A percentile compares a stretch with the other conserved stretches of the same genome.
phyloP scores from a whole-genome alignment of 2,329 filamentous ascomycete genomes.

The Ilyonectria mors-panacis region DNA sequence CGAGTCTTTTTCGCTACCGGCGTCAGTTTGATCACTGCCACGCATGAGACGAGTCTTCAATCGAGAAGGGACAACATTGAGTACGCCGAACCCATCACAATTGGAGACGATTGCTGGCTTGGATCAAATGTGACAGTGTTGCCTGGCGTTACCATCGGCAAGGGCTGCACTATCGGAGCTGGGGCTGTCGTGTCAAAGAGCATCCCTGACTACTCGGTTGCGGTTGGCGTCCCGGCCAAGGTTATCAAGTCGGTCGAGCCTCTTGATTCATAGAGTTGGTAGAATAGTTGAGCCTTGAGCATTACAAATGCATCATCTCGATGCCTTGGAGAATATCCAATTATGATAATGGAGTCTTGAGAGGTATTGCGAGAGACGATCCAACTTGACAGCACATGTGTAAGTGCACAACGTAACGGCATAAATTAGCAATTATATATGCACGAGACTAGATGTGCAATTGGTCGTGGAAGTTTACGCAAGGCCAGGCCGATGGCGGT shows the following conservation, averaged over 20 bases:
- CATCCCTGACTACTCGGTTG: background rate
- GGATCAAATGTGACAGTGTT: constrained; percentile 80
- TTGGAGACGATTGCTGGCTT: constrained; percentile 88
- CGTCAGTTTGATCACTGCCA: constrained; percentile 8
- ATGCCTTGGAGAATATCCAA: too few species aligned
- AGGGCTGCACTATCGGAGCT: constrained; percentile 81
- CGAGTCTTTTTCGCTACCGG: constrained; percentile 32
- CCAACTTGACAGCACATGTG: too few species aligned
- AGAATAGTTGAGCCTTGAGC: background rate
- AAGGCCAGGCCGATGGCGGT: too few species aligned
- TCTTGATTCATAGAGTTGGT: background rate
- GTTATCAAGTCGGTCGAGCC: background rate
- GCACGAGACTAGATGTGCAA: too few species aligned
- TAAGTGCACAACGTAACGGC: too few species aligned
- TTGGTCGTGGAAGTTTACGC: too few species aligned
- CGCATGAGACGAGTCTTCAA: constrained; percentile 4
- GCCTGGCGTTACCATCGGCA: constrained; percentile 84
- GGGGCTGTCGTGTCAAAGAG: constrained; percentile 85
- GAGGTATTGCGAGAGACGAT: too few species aligned
- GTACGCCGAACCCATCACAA: constrained; percentile 68
- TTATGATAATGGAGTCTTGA: too few species aligned
- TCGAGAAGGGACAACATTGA: constrained; percentile 1
- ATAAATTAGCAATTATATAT: too few species aligned
- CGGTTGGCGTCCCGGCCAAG: constrained; percentile 1
- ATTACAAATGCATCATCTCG: background rate